Percentiles rank a stretch among this genome's conserved stretches.
Conservation (phyloP, 2,329 filamentous ascomycete species). For the Claviceps sp. region DNA sequence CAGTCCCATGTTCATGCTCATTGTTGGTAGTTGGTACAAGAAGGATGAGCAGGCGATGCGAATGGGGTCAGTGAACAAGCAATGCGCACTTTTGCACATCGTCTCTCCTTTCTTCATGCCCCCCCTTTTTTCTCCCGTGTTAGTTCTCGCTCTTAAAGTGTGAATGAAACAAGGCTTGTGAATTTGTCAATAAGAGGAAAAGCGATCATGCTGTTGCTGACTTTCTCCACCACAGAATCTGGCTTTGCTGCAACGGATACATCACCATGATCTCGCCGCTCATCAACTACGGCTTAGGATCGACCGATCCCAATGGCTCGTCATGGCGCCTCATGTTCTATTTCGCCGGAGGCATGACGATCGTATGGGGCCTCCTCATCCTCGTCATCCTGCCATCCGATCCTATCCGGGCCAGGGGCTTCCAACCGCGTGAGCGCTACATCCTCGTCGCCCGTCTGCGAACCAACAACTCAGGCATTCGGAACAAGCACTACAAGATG, state of each 20-base stretch:
- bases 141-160: neutral
- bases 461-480: slow-evolving; percentile 18
- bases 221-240: slow-evolving; percentile 12
- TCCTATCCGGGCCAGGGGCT: slow-evolving; percentile 48
- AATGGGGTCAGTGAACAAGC: slow-evolving; percentile 9
- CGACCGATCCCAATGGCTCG: slow-evolving; percentile 33
- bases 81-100: neutral
- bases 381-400: slow-evolving; percentile 47
- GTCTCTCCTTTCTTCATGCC: neutral
- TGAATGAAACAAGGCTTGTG: neutral
- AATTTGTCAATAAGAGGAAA: neutral
- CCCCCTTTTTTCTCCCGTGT: neutral
- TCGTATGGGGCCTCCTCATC: slow-evolving; percentile 37
- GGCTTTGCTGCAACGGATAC: slow-evolving; percentile 33
- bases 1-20: slow-evolving; percentile 10
- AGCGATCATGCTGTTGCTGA: neutral
- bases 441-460: slow-evolving; percentile 29
- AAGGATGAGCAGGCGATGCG: slow-evolving; percentile 24
- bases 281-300: slow-evolving; percentile 46
- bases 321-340: slow-evolving; percentile 46
- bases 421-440: slow-evolving; percentile 23
- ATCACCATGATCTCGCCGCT: slow-evolving; percentile 46
- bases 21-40: slow-evolving; percentile 6
- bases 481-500: slow-evolving; percentile 22
- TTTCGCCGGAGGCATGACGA: slow-evolving; percentile 44